Evolutionary conservation across 129 eudicot species (phyloP), one percentile per base, ranked within the genome.

Genomic region (Glebionis coronaria): DNA sequence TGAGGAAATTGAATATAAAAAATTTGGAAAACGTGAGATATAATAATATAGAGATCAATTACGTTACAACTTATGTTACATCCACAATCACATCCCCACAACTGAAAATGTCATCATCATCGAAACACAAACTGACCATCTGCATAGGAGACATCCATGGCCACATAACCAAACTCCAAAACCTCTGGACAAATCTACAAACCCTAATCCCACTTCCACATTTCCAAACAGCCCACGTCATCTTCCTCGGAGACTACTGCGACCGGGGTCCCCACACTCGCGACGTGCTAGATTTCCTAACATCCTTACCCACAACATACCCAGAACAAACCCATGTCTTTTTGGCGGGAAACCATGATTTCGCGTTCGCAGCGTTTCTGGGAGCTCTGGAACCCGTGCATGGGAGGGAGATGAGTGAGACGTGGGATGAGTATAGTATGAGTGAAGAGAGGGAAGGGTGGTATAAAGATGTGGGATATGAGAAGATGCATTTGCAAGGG

Each of bases 161-260:
- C 11, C 61, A 72, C 74, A 78, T 78, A 40, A 66, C 74, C 25
- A 72, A 78, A 58, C 82, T 78, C 53, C 65, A 60, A 42, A 66
- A 66, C 42, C 78, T 78, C 35, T 78, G 82, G 78, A 65, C 82
- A 42, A 78, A 78, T 59, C 74, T 78, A 2, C 25, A 72, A 78
- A 21, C 74, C 59, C 45, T 15, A 66, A 78, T 78, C 73, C 60
- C 73, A 53, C 72, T 60, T 3, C 18, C 61, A 9, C 15, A 78
- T 57, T 78, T 78, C 78, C 52, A 66, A 0, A 14, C 49, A 2
- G 69, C 82, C 60, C 66, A 9, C 70, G 54, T 78, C 78, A 82
- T 93, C 59, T 88, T 93, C 88, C 69, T 93, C 19, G 98, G 98
- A 56, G 98, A 93, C 65, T 89, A 88, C 63, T 93, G 98, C 19